Base-by-base conservation (phyloP, 2,329 filamentous ascomycete genomes). In the Colletotrichum sp. region DNA sequence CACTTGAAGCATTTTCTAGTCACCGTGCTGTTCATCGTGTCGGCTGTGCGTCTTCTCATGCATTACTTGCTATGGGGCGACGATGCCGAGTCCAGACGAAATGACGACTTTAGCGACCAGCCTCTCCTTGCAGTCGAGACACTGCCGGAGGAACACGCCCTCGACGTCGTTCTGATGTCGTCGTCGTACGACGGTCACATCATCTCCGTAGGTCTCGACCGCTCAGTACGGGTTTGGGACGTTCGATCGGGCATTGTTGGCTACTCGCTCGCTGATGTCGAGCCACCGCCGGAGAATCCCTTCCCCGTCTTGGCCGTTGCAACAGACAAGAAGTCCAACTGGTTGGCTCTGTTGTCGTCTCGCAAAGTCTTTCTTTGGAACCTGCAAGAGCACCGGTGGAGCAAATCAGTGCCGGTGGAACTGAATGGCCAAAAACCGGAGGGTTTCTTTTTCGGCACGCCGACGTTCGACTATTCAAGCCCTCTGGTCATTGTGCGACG, bases 1-100 rank as follows among this genome's bases (percentile, higher is more conserved):
- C 90, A 93, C 71, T 84, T 89, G 4, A 84, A 84, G 3, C 89
- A 90, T 2, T 94, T 95, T 73, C 79, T 93, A 8, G 85, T 94
- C 9, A 89, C 91, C 15, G 86, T 95, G 5, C 82, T 95, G 1
- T 88, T 94, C 27, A 84, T 92, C 4, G 86, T 94, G 18, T 92
- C 92, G 10, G 90, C 90, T 22, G 89, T 96, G 30, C 91, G 92
- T 3, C 84, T 96, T 9, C 86, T 96, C 9, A 94, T 95, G 87
- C 95, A 93, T 77, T 94, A 94, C 79, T 86, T 96, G 8, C 86
- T 96, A 0, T 94, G 92, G 89, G 92, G 93, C 74, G 91, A 93
- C 70, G 84, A 89, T 71, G 83, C 85, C 8, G 83, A 87, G 25
- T 84, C 85, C 16, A 87, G 88, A 3, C 84, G 85, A 8, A 86